A percentile compares a stretch with the other conserved stretches of the same genome.
phyloP scores from a whole-genome alignment of 257 asterid genomes.

The Orobanche coerulescens region DNA sequence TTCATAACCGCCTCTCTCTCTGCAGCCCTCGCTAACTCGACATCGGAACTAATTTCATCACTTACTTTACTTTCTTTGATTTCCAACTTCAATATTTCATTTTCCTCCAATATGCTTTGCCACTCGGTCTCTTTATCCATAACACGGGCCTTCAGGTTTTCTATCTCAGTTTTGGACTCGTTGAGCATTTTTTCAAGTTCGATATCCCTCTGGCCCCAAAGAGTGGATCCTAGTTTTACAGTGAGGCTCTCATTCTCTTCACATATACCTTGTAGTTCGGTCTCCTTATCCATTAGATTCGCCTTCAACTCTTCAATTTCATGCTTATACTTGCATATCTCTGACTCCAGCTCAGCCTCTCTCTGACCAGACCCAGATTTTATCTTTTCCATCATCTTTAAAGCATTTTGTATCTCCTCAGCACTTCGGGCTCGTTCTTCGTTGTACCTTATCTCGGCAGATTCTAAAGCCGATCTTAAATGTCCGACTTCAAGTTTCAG shows the following conservation, averaged over 20 bases:
- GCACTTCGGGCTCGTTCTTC: slow-evolving; percentile 47
- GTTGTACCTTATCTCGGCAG: slow-evolving; percentile 46
- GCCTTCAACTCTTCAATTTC: slow-evolving; percentile 78
- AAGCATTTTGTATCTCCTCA: slow-evolving; percentile 37
- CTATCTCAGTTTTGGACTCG: slow-evolving; percentile 31
- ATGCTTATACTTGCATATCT: slow-evolving; percentile 31
- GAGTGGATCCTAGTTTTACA: slow-evolving; percentile 28
- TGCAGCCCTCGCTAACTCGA: slow-evolving; percentile 35
- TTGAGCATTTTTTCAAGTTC: slow-evolving; percentile 49
- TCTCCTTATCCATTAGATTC: slow-evolving; percentile 81
- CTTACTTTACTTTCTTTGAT: slow-evolving; percentile 19
- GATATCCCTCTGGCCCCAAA: slow-evolving; percentile 29
- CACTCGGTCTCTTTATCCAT: slow-evolving; percentile 46
- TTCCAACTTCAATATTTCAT: slow-evolving; percentile 37
- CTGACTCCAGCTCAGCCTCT: slow-evolving; percentile 49
- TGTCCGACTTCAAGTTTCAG: slow-evolving; percentile 48
- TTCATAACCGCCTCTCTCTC: slow-evolving; percentile 62
- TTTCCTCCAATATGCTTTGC: slow-evolving; percentile 38
- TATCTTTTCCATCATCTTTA: slow-evolving; percentile 45
- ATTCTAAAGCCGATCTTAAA: slow-evolving; percentile 53
- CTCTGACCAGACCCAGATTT: slow-evolving; percentile 42
- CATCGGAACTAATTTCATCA: slow-evolving; percentile 19
- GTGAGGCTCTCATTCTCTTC: slow-evolving; percentile 71
- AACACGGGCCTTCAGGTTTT: slow-evolving; percentile 36
- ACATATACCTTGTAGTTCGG: slow-evolving; percentile 73